Base-by-base conservation (phyloP, 108 stramenopile species). In the Cyclostephanos invisitatus region DNA sequence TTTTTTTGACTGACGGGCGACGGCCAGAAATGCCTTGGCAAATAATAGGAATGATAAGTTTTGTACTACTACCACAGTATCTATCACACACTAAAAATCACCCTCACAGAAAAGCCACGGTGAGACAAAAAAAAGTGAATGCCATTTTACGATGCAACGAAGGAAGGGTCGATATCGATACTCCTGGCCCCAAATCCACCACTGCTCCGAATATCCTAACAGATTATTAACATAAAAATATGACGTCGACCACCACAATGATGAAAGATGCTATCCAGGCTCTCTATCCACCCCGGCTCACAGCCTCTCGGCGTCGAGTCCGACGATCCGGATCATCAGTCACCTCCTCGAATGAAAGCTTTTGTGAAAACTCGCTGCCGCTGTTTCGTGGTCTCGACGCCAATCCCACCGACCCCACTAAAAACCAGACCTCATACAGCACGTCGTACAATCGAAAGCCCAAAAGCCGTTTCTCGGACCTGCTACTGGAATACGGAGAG, bases 401-500 rank as follows among this genome's bases (percentile, higher is more conserved):
- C 18, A 21, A 29, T 2, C 7, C 29, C 2, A 28, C 51, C 25
- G 22, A 32, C 38, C 50, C 47, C 35, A 0, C 5, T 44, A n/a
- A 40, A n/a, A 3, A 18, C 27, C 21, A 51, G 51, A 17, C 59
- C 17, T 68, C 68, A n/a, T 21, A 32, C 18, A 18, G 32, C 48
- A 17, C 49, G 61, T 37, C 69, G 25, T 38, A 49, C 50, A 57
- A 62, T 15, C 25, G 58, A 51, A 57, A 48, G 28, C 7, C 42
- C 7, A 75, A 62, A 27, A 73, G 64, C 62, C 87, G 93, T 28
- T 94, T 94, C 67, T 87, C 87, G 9, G 76, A 69, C 29, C 77
- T 94, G 42, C 46, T 94, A 37, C 59, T 94, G 27, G 93, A 94
- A 61, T 86, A 91, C 67, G 93, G 93, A 58, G 93, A 94, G 68